Base-by-base conservation (phyloP, 371 early-diverging fungal species). In the Smittium mucronatum region DNA sequence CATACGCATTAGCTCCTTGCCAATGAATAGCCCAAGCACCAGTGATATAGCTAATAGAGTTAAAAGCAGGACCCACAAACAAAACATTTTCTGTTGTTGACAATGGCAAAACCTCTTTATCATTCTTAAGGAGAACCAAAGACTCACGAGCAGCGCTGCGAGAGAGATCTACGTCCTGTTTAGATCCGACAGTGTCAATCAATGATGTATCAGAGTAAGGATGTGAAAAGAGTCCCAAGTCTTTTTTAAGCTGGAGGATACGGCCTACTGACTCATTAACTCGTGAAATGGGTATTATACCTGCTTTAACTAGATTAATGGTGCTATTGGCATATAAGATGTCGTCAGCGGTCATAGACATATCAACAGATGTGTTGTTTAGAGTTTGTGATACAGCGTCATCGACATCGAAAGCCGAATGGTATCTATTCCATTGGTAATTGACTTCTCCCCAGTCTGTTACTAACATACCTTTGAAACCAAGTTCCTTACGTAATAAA, bases 361-460 rank as follows among this genome's bases (percentile, higher is more conserved):
- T 86, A 68, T 88, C 87, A 2, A 85, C 74, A 15, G 84, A 79
- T 0, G 87, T 86, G 33, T 78, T 75, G 32, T 76, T 71, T 33
- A 88, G 77, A 0, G 83, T 72, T 21, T 32, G 26, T 36, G n/a
- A 21, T 17, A 69, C 70, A 1, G 77, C 74, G 67, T 81, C 80
- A 2, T 69, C 36, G 0, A 81, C 78, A 34, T 83, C 85, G 16
- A 80, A 78, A 1, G 82, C 85, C 0, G 81, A 79, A n/a, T 72
- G 66, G 69, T 86, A 85, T 31, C 78, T 80, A 0, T 76, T 78
- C 15, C 79, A 81, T 58, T 86, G 79, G n/a, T 81, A 82, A 67
- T 82, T 81, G 34, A 87, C 76, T 70, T 87, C 88, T 66, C 78
- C 80, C 84, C 85, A 87, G 65, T 87, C 88, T 0, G 88, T 86